Conservation (phyloP, 1,284 basidiomycete species). For the Malassezia restricta region DNA sequence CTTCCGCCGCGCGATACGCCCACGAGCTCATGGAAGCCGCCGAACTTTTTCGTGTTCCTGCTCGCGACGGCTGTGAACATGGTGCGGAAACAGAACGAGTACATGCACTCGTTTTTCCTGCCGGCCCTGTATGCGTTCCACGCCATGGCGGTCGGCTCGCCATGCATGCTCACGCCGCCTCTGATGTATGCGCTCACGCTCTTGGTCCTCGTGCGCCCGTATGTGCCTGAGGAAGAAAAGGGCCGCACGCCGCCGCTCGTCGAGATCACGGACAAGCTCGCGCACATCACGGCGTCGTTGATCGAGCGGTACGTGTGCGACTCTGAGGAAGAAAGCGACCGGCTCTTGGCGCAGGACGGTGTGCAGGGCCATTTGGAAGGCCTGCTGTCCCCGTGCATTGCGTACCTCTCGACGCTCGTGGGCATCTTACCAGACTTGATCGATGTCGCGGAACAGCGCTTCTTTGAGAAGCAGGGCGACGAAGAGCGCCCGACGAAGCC, state of each 20-base stretch:
- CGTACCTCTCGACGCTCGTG: not conserved
- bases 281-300: not conserved
- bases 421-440: not conserved
- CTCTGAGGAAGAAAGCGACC: not conserved
- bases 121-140: not conserved
- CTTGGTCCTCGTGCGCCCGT: not conserved
- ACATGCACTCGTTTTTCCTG: not conserved
- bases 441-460: not conserved
- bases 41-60: not conserved
- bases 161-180: not conserved
- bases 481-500: not conserved
- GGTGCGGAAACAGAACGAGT: not conserved
- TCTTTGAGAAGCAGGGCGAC: not conserved
- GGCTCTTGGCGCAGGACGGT: not conserved
- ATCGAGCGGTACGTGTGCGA: not conserved
- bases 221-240: not conserved
- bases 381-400: not conserved
- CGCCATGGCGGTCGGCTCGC: not conserved
- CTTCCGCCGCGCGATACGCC: not conserved
- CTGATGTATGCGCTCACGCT: not conserved
- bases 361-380: not conserved
- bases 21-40: not conserved
- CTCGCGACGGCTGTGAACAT: not conserved
- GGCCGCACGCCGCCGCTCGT: not conserved
- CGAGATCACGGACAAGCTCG: not conserved